A percentile compares a stretch with the other conserved stretches of the same genome.
phyloP scores from a whole-genome alignment of 768 basidiomycete genomes.

The Tylopilus balloui region DNA sequence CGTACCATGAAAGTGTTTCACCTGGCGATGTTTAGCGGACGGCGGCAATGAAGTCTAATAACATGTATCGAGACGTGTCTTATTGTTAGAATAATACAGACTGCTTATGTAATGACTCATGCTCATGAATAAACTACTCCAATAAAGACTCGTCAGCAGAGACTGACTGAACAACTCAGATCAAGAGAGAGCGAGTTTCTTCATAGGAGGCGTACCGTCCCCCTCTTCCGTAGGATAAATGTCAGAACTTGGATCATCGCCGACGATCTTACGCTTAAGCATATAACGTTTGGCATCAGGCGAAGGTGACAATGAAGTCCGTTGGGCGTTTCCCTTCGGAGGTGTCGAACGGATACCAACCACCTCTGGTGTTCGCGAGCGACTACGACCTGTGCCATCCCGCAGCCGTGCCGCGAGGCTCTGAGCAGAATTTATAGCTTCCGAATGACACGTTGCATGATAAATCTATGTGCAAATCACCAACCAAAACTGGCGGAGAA shows the following conservation, averaged over 20 bases:
- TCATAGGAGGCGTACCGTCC: slow-evolving; percentile 57
- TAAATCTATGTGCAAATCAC: slow-evolving; percentile 57
- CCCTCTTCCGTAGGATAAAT: slow-evolving; percentile 32
- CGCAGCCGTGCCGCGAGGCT: slow-evolving; percentile 66
- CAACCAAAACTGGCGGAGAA: not conserved
- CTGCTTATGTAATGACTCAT: slow-evolving; percentile 20
- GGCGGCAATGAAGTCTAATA: not conserved
- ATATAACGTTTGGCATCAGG: slow-evolving; percentile 52
- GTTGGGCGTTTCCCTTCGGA: slow-evolving; percentile 30
- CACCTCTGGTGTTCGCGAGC: slow-evolving; percentile 73
- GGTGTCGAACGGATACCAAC: slow-evolving; percentile 35
- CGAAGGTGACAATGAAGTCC: slow-evolving; percentile 45
- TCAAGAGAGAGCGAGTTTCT: slow-evolving; percentile 55
- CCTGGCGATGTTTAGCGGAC: not conserved
- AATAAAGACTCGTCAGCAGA: too few species aligned
- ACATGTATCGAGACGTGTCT: slow-evolving; percentile 5
- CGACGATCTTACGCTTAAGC: slow-evolving; percentile 73
- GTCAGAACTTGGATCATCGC: slow-evolving; percentile 37
- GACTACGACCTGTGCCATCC: slow-evolving; percentile 58
- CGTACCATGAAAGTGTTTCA: slow-evolving; percentile 2
- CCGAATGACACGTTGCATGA: slow-evolving; percentile 92
- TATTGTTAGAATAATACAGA: slow-evolving; percentile 26
- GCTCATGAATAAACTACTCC: too few species aligned
- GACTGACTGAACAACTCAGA: slow-evolving; percentile 14
- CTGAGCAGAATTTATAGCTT: slow-evolving; percentile 61